Conservation (phyloP, 208 protist species). For the Leishmania tarentolae region DNA sequence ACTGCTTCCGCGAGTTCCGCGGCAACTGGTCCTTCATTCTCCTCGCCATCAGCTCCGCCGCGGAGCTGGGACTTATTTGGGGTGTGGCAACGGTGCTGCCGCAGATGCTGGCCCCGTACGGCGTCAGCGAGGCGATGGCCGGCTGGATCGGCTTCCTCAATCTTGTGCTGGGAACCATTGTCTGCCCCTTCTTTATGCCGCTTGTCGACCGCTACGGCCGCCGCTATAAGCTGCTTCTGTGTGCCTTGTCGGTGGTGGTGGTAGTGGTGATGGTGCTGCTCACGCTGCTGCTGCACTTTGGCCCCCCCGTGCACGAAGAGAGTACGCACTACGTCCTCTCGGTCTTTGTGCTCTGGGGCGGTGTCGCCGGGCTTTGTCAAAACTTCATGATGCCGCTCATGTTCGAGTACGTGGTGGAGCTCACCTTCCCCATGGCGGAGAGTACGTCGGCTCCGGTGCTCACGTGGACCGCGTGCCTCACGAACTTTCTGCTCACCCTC, state of each 20-base stretch:
- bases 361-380: slow-evolving; percentile 64
- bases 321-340: slow-evolving; percentile 44
- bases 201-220: slow-evolving; percentile 44
- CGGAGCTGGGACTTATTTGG: slow-evolving; percentile 79
- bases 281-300: slow-evolving; percentile 62
- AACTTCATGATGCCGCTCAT: slow-evolving; percentile 86
- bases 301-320: slow-evolving; percentile 42
- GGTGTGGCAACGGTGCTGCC: slow-evolving; percentile 72
- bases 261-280: slow-evolving; percentile 46
- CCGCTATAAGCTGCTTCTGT: slow-evolving; percentile 62
- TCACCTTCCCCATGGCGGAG: slow-evolving; percentile 79
- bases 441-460: slow-evolving; percentile 71
- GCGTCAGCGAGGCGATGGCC: slow-evolving; percentile 53
- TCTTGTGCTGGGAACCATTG: slow-evolving; percentile 60
- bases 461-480: slow-evolving; percentile 69
- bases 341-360: slow-evolving; percentile 62
- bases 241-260: slow-evolving; percentile 40
- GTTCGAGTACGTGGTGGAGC: slow-evolving; percentile 85
- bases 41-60: slow-evolving; percentile 55
- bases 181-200: slow-evolving; percentile 73
- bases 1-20: slow-evolving; percentile 53
- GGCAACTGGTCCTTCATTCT: slow-evolving; percentile 61
- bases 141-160: slow-evolving; percentile 80
- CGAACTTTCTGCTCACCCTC: slow-evolving; percentile 61
- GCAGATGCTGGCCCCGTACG: slow-evolving; percentile 70